phyloP scores from a whole-genome alignment of 305 asterid species.

The Fraxinus platypoda region DNA sequence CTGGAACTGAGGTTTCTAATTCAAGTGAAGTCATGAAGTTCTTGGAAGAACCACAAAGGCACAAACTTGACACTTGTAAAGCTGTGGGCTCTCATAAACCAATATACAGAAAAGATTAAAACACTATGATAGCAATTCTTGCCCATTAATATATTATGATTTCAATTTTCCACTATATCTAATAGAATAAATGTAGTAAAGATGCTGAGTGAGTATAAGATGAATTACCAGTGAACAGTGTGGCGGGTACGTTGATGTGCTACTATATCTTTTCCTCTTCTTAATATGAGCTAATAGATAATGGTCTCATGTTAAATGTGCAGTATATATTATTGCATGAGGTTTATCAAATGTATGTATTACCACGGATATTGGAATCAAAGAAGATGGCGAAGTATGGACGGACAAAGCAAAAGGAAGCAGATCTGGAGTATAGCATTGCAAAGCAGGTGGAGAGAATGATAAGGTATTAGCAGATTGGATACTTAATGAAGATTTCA shows the following conservation, averaged over 20 bases:
- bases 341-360: too few relatives aligned
- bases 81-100: background rate
- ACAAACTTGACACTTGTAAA: background rate
- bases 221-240: background rate
- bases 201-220: background rate
- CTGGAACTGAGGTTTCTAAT: background rate
- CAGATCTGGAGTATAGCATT: conserved; percentile 93
- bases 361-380: conserved; percentile 56
- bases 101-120: background rate
- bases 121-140: background rate
- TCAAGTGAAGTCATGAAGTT: background rate
- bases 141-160: background rate
- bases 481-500: conserved; percentile 4
- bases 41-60: conserved; percentile 2
- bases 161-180: background rate
- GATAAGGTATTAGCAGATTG: conserved; percentile 68
- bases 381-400: conserved; percentile 98
- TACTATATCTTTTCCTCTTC: conserved; percentile 1
- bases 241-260: background rate
- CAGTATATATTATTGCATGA: conserved; percentile 90
- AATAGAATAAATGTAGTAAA: background rate
- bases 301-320: conserved; percentile 22
- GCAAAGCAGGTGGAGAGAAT: conserved; percentile 97
- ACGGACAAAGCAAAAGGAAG: conserved; percentile 89
- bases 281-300: conserved; percentile 15